A percentile compares a stretch with the other conserved stretches of the same genome.
These are phyloP conservation scores for Glycine tomentella DNA, from an alignment of 306 rosid genomes.

Conservation along the genomic window DNA sequence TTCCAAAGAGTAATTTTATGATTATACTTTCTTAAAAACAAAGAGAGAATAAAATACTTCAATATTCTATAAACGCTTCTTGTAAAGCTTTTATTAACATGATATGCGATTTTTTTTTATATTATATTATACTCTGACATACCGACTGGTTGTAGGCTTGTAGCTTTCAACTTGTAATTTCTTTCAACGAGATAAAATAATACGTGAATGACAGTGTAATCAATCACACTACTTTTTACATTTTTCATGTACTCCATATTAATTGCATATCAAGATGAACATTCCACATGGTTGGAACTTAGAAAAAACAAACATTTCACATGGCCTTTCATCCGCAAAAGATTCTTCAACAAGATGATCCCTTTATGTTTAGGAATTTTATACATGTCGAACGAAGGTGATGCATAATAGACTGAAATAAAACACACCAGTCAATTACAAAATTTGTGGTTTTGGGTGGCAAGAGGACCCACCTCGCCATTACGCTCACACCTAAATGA, in stretches of 20 bases:
- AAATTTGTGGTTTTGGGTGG: not conserved
- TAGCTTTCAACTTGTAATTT: too few relatives aligned
- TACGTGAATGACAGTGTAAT: not conserved
- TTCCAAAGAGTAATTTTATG: not conserved
- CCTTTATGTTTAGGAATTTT: not conserved
- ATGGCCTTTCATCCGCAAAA: not conserved
- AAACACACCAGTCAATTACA: not conserved
- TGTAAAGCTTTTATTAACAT: not conserved
- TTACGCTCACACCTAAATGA: not conserved
- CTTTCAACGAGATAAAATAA: not conserved
- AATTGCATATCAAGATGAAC: not conserved
- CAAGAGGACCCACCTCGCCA: not conserved
- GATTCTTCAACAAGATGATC: too few relatives aligned
- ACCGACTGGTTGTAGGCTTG: not conserved
- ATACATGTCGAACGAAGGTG: not conserved
- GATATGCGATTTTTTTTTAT: not conserved
- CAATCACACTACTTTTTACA: not conserved
- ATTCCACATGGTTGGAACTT: not conserved
- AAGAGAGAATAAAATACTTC: not conserved
- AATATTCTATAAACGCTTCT: not conserved
- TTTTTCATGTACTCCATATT: not conserved
- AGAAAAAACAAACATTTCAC: not conserved
- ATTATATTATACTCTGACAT: not conserved
- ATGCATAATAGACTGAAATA: not conserved
- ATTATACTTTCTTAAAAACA: not conserved